Conservation (phyloP, 257 asterid genomes). For the Scutellaria baicalensis region DNA sequence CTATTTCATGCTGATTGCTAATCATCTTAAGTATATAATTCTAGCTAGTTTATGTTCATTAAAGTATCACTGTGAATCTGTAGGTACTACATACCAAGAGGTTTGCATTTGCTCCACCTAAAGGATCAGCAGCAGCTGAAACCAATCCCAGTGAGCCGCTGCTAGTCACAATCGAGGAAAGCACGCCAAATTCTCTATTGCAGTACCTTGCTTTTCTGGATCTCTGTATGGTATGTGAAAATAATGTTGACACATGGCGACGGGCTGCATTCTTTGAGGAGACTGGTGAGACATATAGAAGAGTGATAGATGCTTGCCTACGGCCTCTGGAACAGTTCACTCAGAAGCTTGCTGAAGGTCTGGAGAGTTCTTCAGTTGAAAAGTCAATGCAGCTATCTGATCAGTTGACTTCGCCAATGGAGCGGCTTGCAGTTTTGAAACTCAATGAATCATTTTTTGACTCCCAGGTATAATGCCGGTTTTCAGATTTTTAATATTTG, state of each 20-base stretch:
- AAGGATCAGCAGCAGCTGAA: constrained; percentile 99
- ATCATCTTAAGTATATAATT: background rate
- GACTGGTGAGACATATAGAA: constrained; percentile 80
- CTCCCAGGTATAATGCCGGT: constrained; percentile 54
- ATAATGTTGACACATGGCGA: constrained; percentile 93
- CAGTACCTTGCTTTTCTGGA: constrained; percentile 90
- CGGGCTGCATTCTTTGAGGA: constrained; percentile 98
- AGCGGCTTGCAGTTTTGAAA: constrained; percentile 51
- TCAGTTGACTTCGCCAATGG: constrained; percentile 61
- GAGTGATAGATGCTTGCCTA: constrained; percentile 65
- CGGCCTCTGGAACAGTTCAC: constrained; percentile 69
- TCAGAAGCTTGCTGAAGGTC: constrained; percentile 49
- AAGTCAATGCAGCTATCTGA: constrained; percentile 58
- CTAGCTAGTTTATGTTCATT: background rate
- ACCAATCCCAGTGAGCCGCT: constrained; percentile 88
- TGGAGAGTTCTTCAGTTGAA: constrained; percentile 55
- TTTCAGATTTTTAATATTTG: background rate
- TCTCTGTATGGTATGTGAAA: constrained; percentile 87
- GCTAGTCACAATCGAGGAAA: constrained; percentile 69
- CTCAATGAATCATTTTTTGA: constrained; percentile 56
- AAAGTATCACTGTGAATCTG: constrained; percentile 8
- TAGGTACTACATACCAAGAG: constrained; percentile 88
- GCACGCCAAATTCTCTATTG: constrained; percentile 76
- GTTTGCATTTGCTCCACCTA: constrained; percentile 79
- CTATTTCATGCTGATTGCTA: background rate